These are phyloP conservation scores for Verticillium nonalfalfae DNA, from an alignment of 2,329 filamentous ascomycete genomes.

Conservation along the genomic window DNA sequence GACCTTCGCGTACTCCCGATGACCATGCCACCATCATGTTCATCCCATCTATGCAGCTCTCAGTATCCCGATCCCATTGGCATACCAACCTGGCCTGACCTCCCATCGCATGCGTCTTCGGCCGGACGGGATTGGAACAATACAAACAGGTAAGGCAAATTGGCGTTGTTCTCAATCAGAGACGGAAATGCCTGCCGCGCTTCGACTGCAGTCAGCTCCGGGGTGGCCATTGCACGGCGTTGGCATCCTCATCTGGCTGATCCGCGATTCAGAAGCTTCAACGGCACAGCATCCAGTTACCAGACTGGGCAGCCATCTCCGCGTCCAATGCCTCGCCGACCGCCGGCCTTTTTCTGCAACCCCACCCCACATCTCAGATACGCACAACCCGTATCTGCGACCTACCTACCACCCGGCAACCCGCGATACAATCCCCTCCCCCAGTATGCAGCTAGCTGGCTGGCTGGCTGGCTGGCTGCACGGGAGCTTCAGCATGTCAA, in stretches of 20 bases:
- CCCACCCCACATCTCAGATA: background rate
- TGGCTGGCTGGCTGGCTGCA: background rate
- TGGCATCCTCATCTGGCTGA: background rate
- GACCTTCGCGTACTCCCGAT: background rate
- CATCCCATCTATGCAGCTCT: background rate
- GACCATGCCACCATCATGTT: background rate
- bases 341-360: background rate
- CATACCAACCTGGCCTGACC: no score
- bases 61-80: background rate
- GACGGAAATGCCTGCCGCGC: background rate
- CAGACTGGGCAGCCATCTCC: background rate
- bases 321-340: background rate
- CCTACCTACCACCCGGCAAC: no score
- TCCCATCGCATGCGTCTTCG: background rate
- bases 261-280: background rate
- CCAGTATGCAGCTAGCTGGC: background rate
- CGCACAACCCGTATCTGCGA: background rate
- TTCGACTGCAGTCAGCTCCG: background rate
- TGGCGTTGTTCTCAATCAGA: background rate
- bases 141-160: background rate
- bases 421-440: background rate
- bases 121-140: background rate
- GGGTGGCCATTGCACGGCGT: background rate
- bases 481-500: background rate
- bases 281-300: background rate